phyloP scores from a whole-genome alignment of 331 rosid genomes.

The Telfairia occidentalis region DNA sequence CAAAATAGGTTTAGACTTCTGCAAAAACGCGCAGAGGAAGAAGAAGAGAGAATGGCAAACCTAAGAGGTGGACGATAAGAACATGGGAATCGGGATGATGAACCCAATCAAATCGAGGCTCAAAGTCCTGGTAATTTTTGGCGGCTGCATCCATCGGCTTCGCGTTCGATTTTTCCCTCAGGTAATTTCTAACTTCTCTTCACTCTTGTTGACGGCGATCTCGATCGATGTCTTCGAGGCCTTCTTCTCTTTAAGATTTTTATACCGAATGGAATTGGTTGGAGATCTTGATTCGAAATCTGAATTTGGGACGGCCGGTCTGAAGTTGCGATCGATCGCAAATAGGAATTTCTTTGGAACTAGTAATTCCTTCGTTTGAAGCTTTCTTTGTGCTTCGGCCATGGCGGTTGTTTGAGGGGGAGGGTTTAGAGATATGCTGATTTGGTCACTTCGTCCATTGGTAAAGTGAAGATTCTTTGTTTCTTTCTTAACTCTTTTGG shows the following conservation, averaged over 20 bases:
- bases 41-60: constrained; percentile 7
- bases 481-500: background rate
- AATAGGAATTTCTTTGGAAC: constrained; percentile 9
- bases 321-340: background rate
- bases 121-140: constrained; percentile 24
- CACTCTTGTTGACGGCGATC: background rate
- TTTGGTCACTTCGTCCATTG: constrained; percentile 15
- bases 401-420: background rate
- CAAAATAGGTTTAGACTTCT: background rate
- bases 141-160: background rate
- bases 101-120: constrained; percentile 36
- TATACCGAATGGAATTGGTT: background rate
- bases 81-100: constrained; percentile 23
- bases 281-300: background rate
- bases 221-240: background rate
- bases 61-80: constrained; percentile 36
- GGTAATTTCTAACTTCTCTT: background rate
- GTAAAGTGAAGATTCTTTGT: constrained; percentile 26
- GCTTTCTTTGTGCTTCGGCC: constrained; percentile 15
- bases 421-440: background rate
- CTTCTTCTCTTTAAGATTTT: background rate
- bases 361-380: constrained; percentile 12
- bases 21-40: background rate
- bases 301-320: background rate
- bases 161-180: background rate